Conservation (phyloP, 306 rosid genomes). For the Lablab purpureus region DNA sequence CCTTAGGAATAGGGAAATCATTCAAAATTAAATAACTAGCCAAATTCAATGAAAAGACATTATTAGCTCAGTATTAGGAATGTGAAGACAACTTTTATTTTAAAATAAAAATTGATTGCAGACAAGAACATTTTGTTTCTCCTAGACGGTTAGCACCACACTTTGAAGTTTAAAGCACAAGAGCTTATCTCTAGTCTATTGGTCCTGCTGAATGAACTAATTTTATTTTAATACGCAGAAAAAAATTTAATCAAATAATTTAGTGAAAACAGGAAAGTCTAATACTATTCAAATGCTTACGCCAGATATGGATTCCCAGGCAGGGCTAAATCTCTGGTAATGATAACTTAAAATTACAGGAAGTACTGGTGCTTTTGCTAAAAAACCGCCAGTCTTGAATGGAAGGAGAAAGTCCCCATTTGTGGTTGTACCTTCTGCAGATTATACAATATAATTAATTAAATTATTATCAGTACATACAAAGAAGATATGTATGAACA, state of each 20-base stretch:
- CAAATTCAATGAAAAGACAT: constrained; percentile 4
- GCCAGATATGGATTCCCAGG: constrained; percentile 98
- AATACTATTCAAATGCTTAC: constrained; percentile 56
- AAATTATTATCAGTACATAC: constrained; percentile 10
- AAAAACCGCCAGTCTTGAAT: constrained; percentile 93
- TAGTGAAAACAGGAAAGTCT: constrained; percentile 31
- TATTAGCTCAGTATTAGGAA: constrained; percentile 22
- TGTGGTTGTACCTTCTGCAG: constrained; percentile 95
- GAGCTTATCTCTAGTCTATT: not conserved
- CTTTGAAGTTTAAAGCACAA: constrained; percentile 2
- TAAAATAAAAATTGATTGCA: not conserved
- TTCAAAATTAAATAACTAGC: constrained; percentile 11
- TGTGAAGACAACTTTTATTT: not conserved
- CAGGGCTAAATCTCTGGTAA: constrained; percentile 86
- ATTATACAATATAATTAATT: constrained; percentile 34
- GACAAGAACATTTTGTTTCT: constrained; percentile 9
- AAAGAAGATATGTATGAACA: constrained; percentile 13
- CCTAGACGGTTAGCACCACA: constrained; percentile 1
- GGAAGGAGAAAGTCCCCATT: constrained; percentile 92
- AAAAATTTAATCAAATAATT: not conserved
- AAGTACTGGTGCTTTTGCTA: constrained; percentile 77
- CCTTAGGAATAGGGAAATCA: not conserved
- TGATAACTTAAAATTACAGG: constrained; percentile 85
- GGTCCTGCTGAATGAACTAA: not conserved
- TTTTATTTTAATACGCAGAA: constrained; percentile 14